A percentile compares a stretch with the other conserved stretches of the same genome.
These are phyloP conservation scores for Alliaria petiolata DNA, from an alignment of 345 rosid genomes.

Conservation along the genomic window DNA sequence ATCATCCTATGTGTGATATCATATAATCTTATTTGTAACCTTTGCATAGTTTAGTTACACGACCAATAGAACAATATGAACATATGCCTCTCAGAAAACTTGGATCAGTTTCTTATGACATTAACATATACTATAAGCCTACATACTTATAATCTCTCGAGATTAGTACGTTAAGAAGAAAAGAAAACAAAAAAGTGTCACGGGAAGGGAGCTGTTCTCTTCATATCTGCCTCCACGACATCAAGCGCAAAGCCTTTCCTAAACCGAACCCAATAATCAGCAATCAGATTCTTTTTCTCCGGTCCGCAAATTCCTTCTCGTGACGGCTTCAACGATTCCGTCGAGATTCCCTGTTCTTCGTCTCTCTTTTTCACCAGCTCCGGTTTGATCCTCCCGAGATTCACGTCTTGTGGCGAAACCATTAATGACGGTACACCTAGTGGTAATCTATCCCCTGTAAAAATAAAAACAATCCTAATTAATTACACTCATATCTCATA, in stretches of 20 bases:
- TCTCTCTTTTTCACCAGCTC: slow-evolving; percentile 48
- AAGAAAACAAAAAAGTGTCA: slow-evolving; percentile 1
- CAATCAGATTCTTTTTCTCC: slow-evolving; percentile 55
- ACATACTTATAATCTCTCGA: not conserved
- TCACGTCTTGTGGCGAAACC: slow-evolving; percentile 71
- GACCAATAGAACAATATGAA: not conserved
- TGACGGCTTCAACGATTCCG: slow-evolving; percentile 35
- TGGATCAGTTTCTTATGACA: not conserved
- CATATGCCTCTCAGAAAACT: not conserved
- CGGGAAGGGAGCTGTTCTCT: slow-evolving; percentile 47
- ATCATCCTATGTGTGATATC: too few relatives aligned
- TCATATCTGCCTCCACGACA: slow-evolving; percentile 42
- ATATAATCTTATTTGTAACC: not conserved
- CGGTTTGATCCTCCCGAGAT: slow-evolving; percentile 47
- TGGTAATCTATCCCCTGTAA: slow-evolving; percentile 62
- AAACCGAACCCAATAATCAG: slow-evolving; percentile 73
- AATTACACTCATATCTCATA: not conserved
- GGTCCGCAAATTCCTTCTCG: slow-evolving; percentile 55
- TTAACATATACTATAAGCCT: not conserved
- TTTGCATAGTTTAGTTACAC: not conserved
- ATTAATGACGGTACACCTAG: slow-evolving; percentile 62
- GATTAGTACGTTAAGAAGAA: not conserved
- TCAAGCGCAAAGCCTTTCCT: slow-evolving; percentile 65
- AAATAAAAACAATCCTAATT: not conserved
- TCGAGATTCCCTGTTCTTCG: slow-evolving; percentile 43